phyloP scores from a whole-genome alignment of 345 rosid genomes.

The Syzygium grande region DNA sequence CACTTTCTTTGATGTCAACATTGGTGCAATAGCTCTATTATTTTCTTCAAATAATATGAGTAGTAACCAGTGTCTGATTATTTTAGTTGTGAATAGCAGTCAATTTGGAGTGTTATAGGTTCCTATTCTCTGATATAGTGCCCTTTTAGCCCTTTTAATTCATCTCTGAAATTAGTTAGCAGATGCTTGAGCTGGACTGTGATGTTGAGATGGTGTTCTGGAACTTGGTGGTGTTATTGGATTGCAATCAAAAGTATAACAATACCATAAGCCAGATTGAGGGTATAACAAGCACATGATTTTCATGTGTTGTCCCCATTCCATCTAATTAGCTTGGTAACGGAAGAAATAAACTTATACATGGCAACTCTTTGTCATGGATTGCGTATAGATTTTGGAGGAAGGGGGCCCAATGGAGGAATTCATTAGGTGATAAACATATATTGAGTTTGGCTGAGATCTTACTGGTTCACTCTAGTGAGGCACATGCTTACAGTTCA shows the following conservation, averaged over 20 bases:
- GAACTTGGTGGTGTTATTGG: not conserved
- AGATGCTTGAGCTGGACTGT: not conserved
- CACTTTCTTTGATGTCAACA: not conserved
- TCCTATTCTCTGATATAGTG: not conserved
- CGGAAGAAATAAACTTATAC: not conserved
- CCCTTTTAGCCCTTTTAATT: not conserved
- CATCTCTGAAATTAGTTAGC: not conserved
- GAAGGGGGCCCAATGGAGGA: not conserved
- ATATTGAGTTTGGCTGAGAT: not conserved
- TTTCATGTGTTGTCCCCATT: not conserved
- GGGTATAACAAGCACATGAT: not conserved
- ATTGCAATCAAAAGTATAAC: not conserved
- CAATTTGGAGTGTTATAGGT: not conserved
- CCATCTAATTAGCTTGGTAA: not conserved
- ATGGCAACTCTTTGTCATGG: not conserved
- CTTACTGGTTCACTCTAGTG: not conserved
- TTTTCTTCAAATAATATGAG: not conserved
- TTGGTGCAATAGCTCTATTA: not conserved
- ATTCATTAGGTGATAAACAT: not conserved
- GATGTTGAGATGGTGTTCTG: not conserved
- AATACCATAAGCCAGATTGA: not conserved
- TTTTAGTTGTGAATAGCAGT: not conserved
- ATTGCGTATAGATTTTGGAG: not conserved
- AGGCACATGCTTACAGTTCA: not conserved
- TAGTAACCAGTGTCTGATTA: not conserved